Conservation (phyloP, 495 filamentous ascomycete species). For the Pseudevernia furfuracea region DNA sequence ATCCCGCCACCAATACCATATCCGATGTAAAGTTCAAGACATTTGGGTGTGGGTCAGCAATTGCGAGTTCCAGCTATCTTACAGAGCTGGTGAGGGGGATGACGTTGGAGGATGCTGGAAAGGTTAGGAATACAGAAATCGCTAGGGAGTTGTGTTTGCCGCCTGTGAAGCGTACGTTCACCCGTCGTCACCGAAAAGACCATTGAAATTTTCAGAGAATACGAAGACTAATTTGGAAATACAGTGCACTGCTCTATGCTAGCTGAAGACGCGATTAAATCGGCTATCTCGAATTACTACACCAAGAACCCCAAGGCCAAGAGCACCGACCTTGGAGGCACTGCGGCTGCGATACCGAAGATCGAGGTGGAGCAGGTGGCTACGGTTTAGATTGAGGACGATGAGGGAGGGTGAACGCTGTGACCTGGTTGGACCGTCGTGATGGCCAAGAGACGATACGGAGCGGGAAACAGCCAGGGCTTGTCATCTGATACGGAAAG, state of each 20-base stretch:
- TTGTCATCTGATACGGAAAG: neutral
- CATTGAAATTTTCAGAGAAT: neutral
- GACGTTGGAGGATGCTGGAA: constrained; percentile 88
- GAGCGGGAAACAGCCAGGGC: neutral
- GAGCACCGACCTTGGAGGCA: constrained; percentile 66
- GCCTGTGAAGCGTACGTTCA: constrained; percentile 77
- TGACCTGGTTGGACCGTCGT: neutral
- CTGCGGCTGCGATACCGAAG: constrained; percentile 49
- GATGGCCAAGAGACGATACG: neutral
- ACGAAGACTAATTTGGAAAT: constrained; percentile 11
- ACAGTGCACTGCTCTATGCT: constrained; percentile 97
- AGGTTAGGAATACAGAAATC: constrained; percentile 93
- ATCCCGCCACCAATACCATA: constrained; percentile 81
- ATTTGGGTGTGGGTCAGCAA: constrained; percentile 94
- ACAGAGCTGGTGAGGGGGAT: constrained; percentile 86
- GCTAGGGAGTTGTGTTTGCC: constrained; percentile 92
- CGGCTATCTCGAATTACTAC: constrained; percentile 97
- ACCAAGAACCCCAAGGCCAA: constrained; percentile 81
- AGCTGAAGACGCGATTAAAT: constrained; percentile 98
- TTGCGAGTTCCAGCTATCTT: constrained; percentile 81
- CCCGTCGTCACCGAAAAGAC: neutral
- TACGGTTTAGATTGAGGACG: neutral
- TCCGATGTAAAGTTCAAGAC: constrained; percentile 97
- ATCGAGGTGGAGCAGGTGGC: constrained; percentile 41
- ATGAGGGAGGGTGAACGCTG: neutral